Evolutionary conservation across 192 early-diverging fungal species (phyloP).

Genomic region (Backusella psychrophila): DNA sequence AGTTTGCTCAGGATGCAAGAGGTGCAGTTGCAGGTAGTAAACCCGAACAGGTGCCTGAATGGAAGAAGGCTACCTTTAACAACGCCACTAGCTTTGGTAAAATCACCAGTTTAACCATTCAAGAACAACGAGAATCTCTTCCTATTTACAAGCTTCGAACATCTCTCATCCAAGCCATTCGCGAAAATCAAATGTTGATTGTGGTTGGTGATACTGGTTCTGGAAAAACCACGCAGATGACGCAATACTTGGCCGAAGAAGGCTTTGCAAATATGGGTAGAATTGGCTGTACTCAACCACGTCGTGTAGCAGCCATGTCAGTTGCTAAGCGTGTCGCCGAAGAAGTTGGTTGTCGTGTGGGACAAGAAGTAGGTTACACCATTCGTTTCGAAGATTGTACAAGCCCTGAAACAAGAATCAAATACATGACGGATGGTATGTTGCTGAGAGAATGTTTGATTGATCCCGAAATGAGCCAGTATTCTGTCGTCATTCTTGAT

Average conservation of each 20-base stretch:
- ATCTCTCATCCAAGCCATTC: constrained; percentile 77
- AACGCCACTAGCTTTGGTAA: constrained; percentile 90
- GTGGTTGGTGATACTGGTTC: constrained; percentile 97
- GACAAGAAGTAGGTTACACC: constrained; percentile 95
- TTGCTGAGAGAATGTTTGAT: constrained; percentile 90
- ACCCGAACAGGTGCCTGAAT: constrained; percentile 79
- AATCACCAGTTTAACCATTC: constrained; percentile 79
- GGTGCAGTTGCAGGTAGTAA: constrained; percentile 63
- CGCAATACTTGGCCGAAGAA: constrained; percentile 97
- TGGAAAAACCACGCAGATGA: constrained; percentile 98
- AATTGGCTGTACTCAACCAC: constrained; percentile 98
- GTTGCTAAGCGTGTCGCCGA: constrained; percentile 98
- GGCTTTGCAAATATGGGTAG: constrained; percentile 85
- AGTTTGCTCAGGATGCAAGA: constrained; percentile 91
- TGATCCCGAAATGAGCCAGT: constrained; percentile 76
- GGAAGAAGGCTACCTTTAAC: constrained; percentile 81
- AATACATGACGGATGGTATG: constrained; percentile 99
- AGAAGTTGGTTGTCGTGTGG: constrained; percentile 91
- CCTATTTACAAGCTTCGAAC: constrained; percentile 85
- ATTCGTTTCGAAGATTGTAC: constrained; percentile 99
- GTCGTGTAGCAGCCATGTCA: constrained; percentile 98
- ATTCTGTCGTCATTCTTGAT: constrained; percentile 94
- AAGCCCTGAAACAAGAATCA: constrained; percentile 82
- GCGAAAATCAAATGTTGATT: constrained; percentile 71
- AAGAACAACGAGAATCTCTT: constrained; percentile 83